A percentile compares a stretch with the other conserved stretches of the same genome.
Conservation (phyloP, 306 rosid species). For the Gleditsia sinensis region DNA sequence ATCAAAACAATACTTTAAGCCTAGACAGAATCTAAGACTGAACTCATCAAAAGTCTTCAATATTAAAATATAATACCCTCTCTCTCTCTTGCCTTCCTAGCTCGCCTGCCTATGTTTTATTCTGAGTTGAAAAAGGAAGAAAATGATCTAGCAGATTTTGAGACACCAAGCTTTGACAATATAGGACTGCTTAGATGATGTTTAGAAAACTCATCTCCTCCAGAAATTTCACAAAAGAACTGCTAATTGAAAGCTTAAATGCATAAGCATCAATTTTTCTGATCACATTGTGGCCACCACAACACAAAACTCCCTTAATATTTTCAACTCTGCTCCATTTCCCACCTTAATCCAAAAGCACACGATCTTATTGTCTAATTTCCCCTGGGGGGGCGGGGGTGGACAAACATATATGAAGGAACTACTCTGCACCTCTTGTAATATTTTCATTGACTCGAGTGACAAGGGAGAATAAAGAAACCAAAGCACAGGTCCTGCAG, state of each 20-base stretch:
- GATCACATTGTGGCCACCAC: neutral
- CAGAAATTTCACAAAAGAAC: no score
- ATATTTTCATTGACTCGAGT: neutral
- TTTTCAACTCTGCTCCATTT: neutral
- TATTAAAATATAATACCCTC: no score
- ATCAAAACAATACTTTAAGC: constrained; percentile 16
- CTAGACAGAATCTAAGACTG: neutral
- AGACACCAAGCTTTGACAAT: neutral
- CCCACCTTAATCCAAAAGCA: neutral
- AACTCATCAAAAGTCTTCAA: neutral
- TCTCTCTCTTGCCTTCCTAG: no score
- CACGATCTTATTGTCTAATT: neutral
- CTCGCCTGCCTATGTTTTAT: no score
- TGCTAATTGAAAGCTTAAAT: no score
- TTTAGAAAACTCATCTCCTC: no score
- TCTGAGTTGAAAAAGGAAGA: neutral
- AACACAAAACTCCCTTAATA: neutral
- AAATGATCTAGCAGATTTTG: neutral
- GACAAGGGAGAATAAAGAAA: neutral
- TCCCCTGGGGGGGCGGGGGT: neutral
- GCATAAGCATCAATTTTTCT: neutral
- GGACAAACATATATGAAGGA: neutral
- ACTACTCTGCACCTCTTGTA: neutral
- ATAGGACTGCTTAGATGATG: neutral
- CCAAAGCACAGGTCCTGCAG: neutral